Percentiles rank a stretch among this genome's conserved stretches.
Evolutionary conservation across 345 rosid species (phyloP).

Genomic region (Eucalyptus marginata): DNA sequence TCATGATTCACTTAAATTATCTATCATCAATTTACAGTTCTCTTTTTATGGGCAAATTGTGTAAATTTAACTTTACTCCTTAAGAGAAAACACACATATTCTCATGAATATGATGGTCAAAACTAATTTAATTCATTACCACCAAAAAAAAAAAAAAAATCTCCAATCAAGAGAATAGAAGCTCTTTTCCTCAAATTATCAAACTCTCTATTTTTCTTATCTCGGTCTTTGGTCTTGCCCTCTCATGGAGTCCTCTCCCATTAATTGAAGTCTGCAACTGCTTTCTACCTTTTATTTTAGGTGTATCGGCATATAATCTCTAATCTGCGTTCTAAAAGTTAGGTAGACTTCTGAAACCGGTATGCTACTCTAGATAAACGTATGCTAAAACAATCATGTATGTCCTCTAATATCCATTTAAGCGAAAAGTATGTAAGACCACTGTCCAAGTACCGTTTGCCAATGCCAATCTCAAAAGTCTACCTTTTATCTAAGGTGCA

Average conservation of each 20-base stretch:
- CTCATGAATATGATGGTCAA: not conserved
- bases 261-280: no score
- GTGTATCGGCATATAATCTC: not conserved
- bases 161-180: not conserved
- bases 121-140: not conserved
- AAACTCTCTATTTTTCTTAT: not conserved
- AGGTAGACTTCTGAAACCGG: not conserved
- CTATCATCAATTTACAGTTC: not conserved
- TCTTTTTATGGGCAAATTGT: not conserved
- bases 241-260: not conserved
- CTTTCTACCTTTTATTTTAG: not conserved
- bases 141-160: not conserved
- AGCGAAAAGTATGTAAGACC: not conserved
- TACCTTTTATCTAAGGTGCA: not conserved
- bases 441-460: not conserved
- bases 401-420: not conserved
- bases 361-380: not conserved
- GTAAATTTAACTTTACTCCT: not conserved
- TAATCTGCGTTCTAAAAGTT: not conserved
- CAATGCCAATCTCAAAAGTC: not conserved
- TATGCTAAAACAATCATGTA: not conserved
- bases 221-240: not conserved
- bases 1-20: not conserved
- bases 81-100: not conserved
- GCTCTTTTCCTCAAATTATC: not conserved